phyloP scores from a whole-genome alignment of 2,329 filamentous ascomycete genomes.

The Ophiostoma triangulosporum region DNA sequence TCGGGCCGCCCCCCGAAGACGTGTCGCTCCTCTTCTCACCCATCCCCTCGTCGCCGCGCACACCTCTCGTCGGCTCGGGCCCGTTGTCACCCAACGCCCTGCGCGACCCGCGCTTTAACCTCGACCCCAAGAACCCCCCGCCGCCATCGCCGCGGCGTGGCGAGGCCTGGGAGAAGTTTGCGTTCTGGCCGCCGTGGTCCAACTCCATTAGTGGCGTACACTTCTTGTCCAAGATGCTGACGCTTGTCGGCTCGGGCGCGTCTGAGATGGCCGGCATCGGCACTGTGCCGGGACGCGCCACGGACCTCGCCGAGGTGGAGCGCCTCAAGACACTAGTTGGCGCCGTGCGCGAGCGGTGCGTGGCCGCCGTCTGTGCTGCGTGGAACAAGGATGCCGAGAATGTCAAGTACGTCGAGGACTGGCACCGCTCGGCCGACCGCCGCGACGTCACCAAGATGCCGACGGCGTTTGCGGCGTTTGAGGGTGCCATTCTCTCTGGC shows the following conservation, averaged over 20 bases:
- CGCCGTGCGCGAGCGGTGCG: conserved; percentile 68
- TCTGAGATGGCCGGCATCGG: conserved; percentile 68
- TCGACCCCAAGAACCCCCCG: conserved; percentile 66
- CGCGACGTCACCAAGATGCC: conserved; percentile 89
- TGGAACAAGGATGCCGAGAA: conserved; percentile 93
- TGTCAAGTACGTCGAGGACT: conserved; percentile 85
- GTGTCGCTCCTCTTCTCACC: conserved; percentile 80
- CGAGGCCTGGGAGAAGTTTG: conserved; percentile 83
- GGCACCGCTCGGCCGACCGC: conserved; percentile 70
- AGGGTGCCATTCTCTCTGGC: conserved; percentile 65
- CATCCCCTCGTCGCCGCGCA: conserved; percentile 52
- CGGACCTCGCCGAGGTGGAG: conserved; percentile 48
- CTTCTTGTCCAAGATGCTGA: conserved; percentile 71
- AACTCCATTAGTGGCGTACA: conserved; percentile 88
- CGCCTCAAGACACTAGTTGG: conserved; percentile 63
- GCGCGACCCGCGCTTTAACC: conserved; percentile 62
- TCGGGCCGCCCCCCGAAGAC: conserved; percentile 79
- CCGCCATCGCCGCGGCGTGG: conserved; percentile 64
- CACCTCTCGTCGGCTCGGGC: conserved; percentile 30
- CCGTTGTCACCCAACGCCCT: conserved; percentile 17
- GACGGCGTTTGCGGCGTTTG: conserved; percentile 69
- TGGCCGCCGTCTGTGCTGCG: conserved; percentile 71
- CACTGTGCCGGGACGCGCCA: conserved; percentile 39
- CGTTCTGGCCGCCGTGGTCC: conserved; percentile 89
- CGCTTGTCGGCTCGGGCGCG: conserved; percentile 72